Conservation (phyloP, 2,329 filamentous ascomycete genomes). For the Xenosphaeropsis pyriputrescens region DNA sequence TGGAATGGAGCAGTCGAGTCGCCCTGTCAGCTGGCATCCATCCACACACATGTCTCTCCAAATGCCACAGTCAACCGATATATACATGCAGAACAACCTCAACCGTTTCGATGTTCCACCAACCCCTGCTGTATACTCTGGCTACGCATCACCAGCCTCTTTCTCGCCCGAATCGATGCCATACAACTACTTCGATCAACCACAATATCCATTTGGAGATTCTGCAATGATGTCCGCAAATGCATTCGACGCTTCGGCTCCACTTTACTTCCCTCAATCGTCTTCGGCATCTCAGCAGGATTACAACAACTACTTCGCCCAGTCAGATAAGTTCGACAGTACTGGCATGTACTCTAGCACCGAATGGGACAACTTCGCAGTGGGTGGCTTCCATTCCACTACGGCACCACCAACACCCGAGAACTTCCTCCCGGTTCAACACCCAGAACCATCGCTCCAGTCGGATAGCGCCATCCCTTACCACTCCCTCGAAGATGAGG, state of each 20-base stretch:
- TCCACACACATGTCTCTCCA: slow-evolving; percentile 29
- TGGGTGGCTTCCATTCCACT: slow-evolving; percentile 27
- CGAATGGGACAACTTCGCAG: slow-evolving; percentile 31
- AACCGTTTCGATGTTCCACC: slow-evolving; percentile 26
- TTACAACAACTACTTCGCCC: no score
- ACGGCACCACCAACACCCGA: slow-evolving; percentile 46
- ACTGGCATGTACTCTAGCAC: slow-evolving; percentile 15
- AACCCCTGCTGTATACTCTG: slow-evolving; percentile 39
- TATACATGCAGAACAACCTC: slow-evolving; percentile 21
- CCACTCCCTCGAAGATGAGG: slow-evolving; percentile 35
- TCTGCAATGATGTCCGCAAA: not conserved
- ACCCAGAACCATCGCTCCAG: slow-evolving; percentile 27
- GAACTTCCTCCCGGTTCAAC: slow-evolving; percentile 36
- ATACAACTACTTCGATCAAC: slow-evolving; percentile 18
- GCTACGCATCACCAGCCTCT: slow-evolving; percentile 39
- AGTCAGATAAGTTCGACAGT: slow-evolving; percentile 2
- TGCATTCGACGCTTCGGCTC: not conserved
- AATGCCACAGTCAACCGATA: slow-evolving; percentile 18
- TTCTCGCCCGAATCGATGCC: slow-evolving; percentile 39
- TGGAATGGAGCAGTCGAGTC: slow-evolving; percentile 21
- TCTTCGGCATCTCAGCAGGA: not conserved
- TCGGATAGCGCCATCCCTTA: slow-evolving; percentile 34
- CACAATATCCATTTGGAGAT: slow-evolving; percentile 5
- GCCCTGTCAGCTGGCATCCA: slow-evolving; percentile 67
- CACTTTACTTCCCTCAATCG: slow-evolving; percentile 5